A percentile compares a stretch with the other conserved stretches of the same genome.
Evolutionary conservation across 139 green algal species (phyloP).

Genomic region (Microglena sp.): DNA sequence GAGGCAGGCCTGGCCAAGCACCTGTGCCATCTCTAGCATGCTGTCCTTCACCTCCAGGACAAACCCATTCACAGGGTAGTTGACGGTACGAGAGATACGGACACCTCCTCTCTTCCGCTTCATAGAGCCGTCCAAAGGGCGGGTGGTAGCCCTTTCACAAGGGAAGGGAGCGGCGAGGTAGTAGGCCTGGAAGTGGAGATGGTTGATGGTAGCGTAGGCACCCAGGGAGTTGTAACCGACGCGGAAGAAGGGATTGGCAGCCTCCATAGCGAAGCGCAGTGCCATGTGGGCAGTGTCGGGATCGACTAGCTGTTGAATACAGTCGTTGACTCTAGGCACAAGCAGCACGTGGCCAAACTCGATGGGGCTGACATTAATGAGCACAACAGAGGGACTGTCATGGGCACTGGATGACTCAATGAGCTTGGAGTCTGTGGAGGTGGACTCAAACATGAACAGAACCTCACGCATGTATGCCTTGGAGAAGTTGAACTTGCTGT

Average conservation of each 20-base stretch:
- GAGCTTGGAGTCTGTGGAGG: background rate
- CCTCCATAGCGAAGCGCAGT: conserved; percentile 79
- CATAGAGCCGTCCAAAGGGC: conserved; percentile 19
- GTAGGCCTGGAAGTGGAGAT: conserved; percentile 98
- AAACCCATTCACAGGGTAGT: conserved; percentile 81
- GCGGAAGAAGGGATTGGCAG: conserved; percentile 83
- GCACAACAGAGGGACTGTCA: conserved; percentile 68
- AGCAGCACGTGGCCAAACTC: conserved; percentile 98
- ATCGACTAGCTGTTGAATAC: conserved; percentile 67
- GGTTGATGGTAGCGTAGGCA: conserved; percentile 97
- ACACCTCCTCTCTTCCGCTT: conserved; percentile 22
- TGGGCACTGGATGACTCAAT: background rate
- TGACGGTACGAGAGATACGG: conserved; percentile 43
- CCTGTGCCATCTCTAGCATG: conserved; percentile 38
- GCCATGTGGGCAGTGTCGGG: conserved; percentile 58
- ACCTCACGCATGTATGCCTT: conserved; percentile 89
- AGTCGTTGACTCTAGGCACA: conserved; percentile 76
- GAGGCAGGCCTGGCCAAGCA: conserved; percentile 54
- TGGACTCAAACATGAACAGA: conserved; percentile 78
- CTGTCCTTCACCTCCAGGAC: conserved; percentile 69
- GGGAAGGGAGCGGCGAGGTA: conserved; percentile 73
- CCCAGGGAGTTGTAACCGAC: conserved; percentile 95
- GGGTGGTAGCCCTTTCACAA: conserved; percentile 71
- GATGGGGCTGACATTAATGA: conserved; percentile 96
- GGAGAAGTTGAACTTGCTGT: conserved; percentile 96